Base-by-base conservation (phyloP, 2,329 filamentous ascomycete genomes). In the Sordariomycetes sp. region DNA sequence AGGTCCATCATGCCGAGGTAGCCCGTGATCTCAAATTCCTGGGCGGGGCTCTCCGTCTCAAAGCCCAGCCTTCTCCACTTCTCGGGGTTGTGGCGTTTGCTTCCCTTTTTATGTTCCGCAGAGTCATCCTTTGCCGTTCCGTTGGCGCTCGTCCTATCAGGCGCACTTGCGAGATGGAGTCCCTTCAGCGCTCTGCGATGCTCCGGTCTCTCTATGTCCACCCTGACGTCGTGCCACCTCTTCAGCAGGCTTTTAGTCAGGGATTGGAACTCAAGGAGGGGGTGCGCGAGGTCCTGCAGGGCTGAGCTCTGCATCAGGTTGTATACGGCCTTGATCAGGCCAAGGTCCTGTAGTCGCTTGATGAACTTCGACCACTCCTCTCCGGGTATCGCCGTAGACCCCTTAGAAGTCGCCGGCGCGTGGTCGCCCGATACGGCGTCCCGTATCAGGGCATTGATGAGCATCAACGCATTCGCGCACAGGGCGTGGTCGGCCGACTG, bases 1-100 rank as follows among this genome's bases (percentile, higher is more conserved):
- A 99, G 72, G 68, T 99, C 94, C 91, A 99, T 97, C 82, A 99
- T 89, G 32, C 94, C 94, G 57, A 99, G 72, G 67, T 91, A 97
- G 0, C 94, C 94, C 32, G 88, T 87, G 45, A 82, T 76, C 22
- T 90, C 85, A 66, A 99, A 97, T 64, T 99, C 94, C 64, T 80
- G 79, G 0, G 85, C 85, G 3, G 94, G 94, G 62, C 82, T 91
- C 70, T 99, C 94, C 0, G 87, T 86, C 69, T 94, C 87, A 65
- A 99, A 99, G 2, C 94, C 94, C 50, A 99, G 70, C 57, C 91
- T 80, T 64, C 90, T 81, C 94, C 94, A 99, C 68, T 96, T 96
- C 65, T 95, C 86, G 0, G 90, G 87, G 64, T 90, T 89, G 64
- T 95, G 89, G 64, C 81, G 82, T 65, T 81, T 81, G 66, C 80